Base-by-base conservation (phyloP, 2,329 filamentous ascomycete species). In the Alternaria triticina region DNA sequence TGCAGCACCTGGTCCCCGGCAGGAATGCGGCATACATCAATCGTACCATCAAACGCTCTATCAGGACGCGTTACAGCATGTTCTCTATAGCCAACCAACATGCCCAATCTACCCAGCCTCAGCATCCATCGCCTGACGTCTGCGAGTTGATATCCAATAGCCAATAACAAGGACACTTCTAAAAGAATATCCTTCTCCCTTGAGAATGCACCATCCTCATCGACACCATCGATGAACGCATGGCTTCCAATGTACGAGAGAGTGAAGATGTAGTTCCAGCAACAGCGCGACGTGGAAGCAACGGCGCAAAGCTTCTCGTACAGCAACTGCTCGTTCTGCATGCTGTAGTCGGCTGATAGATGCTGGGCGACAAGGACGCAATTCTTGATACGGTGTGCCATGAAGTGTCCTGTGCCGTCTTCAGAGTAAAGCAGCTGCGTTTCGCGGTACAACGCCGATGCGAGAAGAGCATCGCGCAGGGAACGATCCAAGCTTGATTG, bases 101-200 rank as follows among this genome's bases (percentile, higher is more conserved):
- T 52, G 12, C 61, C 58, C 46, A 50, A 9, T 22, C 12, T 50
- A 1, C 23, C 59, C n/a, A 65, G 40, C 22, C 49, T 58, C 20
- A 58, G 13, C 54, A 61, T 63, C 25, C 36, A 52, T 4, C 23
- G 43, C 33, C 58, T 49, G 3, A 59, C 60, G 0, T 49, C 43
- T 22, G 28, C 28, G 11, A 54, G n/a, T 22, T 25, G 15, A 40
- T 51, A 59, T 6, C 64, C 64, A 47, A 36, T 55, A 23, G 54
- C 60, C 23, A 63, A 57, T 5, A 64, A 23, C 27, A 66, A 10
- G 12, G 60, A 61, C 1, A 47, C 44, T 25, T 66, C 64, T 1
- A 66, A 20, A 17, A 54, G 50, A 22, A 50, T 30, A 17, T 50
- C 47, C 25, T 28, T 0, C 20, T 50, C 47, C 25, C 47, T 50